Percentiles rank a stretch among this genome's conserved stretches.
Conservation (phyloP, 2,329 filamentous ascomycete genomes). For the Chaetomium strumarium region DNA sequence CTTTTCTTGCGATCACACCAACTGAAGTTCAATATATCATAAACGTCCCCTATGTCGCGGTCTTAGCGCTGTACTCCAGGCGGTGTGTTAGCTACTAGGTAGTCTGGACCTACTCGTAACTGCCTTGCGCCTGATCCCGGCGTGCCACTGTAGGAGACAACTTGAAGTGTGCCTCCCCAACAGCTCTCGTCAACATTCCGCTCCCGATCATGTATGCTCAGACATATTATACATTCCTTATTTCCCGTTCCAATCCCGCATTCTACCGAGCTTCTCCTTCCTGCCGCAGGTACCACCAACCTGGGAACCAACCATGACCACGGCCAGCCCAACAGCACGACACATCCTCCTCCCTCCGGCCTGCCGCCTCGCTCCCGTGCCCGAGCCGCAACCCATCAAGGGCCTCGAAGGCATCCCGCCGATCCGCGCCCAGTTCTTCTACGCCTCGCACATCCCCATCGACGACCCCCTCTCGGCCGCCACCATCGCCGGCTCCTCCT, state of each 20-base stretch:
- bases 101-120: too few relatives aligned
- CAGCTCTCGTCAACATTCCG: too few relatives aligned
- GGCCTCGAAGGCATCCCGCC: conserved; percentile 49
- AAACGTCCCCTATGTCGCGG: neutral
- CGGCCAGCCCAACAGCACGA: neutral
- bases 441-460: conserved; percentile 73
- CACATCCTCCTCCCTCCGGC: conserved; percentile 8
- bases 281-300: neutral
- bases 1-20: too few relatives aligned
- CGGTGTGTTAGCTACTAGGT: too few relatives aligned
- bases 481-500: conserved; percentile 44
- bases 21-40: neutral
- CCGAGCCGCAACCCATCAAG: conserved; percentile 30
- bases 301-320: conserved; percentile 11
- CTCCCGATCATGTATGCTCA: too few relatives aligned
- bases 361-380: conserved; percentile 14
- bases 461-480: conserved; percentile 77
- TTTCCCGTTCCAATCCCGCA: neutral
- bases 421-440: conserved; percentile 73
- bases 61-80: neutral
- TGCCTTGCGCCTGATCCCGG: too few relatives aligned
- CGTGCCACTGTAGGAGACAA: too few relatives aligned
- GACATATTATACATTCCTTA: too few relatives aligned
- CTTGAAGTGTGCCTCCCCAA: too few relatives aligned
- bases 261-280: neutral